Evolutionary conservation across 352 stramenopile genomes (phyloP).

Genomic region (Phytophthora meadii): DNA sequence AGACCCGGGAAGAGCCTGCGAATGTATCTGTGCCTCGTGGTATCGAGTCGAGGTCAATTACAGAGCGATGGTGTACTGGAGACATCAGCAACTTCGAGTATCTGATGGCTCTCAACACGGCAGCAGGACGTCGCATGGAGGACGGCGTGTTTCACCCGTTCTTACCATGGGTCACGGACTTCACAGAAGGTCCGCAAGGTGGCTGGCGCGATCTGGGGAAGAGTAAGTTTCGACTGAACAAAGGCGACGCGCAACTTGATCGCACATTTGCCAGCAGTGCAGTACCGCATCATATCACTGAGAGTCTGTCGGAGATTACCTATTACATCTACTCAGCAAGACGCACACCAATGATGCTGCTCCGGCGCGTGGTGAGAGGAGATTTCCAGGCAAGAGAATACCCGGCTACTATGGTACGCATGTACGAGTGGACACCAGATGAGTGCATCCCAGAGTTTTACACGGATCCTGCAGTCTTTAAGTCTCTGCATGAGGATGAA

Average conservation of each 20-base stretch:
- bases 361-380: slow-evolving; percentile 88
- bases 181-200: slow-evolving; percentile 49
- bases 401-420: slow-evolving; percentile 84
- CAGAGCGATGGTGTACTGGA: slow-evolving; percentile 89
- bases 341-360: slow-evolving; percentile 85
- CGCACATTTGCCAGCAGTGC: slow-evolving; percentile 89
- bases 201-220: slow-evolving; percentile 91
- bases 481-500: slow-evolving; percentile 71
- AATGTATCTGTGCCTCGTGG: slow-evolving; percentile 9
- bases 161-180: slow-evolving; percentile 97
- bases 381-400: slow-evolving; percentile 96
- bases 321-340: slow-evolving; percentile 96
- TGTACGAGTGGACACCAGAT: slow-evolving; percentile 96
- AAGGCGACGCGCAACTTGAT: slow-evolving; percentile 94
- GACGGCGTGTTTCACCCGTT: slow-evolving; percentile 91
- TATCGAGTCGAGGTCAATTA: slow-evolving; percentile 58
- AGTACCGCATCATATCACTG: slow-evolving; percentile 94
- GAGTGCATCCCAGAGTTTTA: slow-evolving; percentile 98
- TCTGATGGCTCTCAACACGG: slow-evolving; percentile 92
- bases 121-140: slow-evolving; percentile 84
- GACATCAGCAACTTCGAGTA: slow-evolving; percentile 95
- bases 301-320: slow-evolving; percentile 96
- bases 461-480: slow-evolving; percentile 86
- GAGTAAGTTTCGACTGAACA: slow-evolving; percentile 96
- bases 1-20: not conserved